These are phyloP conservation scores for Syncephalastrum monosporum DNA, from an alignment of 371 early-diverging fungal species.

Conservation along the genomic window DNA sequence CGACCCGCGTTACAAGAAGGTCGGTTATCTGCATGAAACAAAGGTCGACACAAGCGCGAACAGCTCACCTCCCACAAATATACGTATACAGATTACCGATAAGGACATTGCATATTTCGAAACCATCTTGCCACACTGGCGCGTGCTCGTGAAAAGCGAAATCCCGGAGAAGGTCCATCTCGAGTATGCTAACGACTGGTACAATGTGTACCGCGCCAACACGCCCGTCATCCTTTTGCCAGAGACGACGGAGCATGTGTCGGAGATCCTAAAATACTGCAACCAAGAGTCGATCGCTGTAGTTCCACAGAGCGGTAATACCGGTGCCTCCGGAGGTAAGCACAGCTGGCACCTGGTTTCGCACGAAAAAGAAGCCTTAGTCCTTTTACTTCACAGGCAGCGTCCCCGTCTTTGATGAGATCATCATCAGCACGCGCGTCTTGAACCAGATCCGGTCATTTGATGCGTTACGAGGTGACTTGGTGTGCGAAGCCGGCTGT, in stretches of 20 bases:
- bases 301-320: slow-evolving; percentile 96
- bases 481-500: slow-evolving; percentile 88
- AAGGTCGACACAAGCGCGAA: neutral
- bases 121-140: slow-evolving; percentile 32
- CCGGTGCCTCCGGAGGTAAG: slow-evolving; percentile 68
- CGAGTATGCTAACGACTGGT: slow-evolving; percentile 80
- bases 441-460: slow-evolving; percentile 79
- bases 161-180: slow-evolving; percentile 35
- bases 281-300: slow-evolving; percentile 79
- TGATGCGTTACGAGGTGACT: slow-evolving; percentile 80
- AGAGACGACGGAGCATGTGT: slow-evolving; percentile 78
- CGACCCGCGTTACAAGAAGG: slow-evolving; percentile 50
- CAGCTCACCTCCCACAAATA: neutral
- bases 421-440: slow-evolving; percentile 73
- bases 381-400: slow-evolving; percentile 12
- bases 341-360: neutral
- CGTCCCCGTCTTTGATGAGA: slow-evolving; percentile 89
- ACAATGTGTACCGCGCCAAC: slow-evolving; percentile 78
- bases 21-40: slow-evolving; percentile 8
- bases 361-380: neutral
- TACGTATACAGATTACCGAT: slow-evolving; percentile 34
- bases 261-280: slow-evolving; percentile 83
- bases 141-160: slow-evolving; percentile 24
- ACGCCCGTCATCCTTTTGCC: slow-evolving; percentile 79
- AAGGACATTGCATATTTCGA: slow-evolving; percentile 62